Percentiles rank a stretch among this genome's conserved stretches.
These are phyloP conservation scores for Diaporthe vaccinii DNA, from an alignment of 2,329 filamentous ascomycete genomes.

Conservation along the genomic window DNA sequence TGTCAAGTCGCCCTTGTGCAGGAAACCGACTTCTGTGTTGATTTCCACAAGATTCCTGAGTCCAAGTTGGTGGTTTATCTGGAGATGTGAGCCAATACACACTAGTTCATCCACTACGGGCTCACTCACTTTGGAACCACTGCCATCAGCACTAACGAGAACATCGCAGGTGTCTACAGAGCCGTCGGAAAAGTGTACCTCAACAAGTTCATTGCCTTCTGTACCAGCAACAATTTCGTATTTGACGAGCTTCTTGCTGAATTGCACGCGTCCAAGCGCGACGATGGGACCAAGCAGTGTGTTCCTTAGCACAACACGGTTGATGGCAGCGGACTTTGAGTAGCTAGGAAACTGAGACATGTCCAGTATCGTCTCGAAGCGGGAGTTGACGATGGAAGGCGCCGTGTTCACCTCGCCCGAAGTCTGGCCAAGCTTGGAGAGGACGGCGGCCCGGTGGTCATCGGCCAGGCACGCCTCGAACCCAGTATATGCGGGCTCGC, in stretches of 20 bases:
- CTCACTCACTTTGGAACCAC: background rate
- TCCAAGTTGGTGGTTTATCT: background rate
- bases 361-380: background rate
- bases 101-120: background rate
- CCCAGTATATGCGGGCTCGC: background rate
- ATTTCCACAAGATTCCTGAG: background rate
- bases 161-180: conserved; percentile 1
- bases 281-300: background rate
- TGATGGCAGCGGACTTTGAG: background rate
- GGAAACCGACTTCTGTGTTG: background rate
- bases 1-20: background rate
- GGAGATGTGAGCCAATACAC: background rate
- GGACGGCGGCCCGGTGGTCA: background rate
- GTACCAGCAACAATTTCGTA: background rate
- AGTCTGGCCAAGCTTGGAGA: background rate
- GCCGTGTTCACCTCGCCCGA: background rate
- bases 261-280: background rate
- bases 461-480: background rate
- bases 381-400: background rate
- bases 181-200: background rate
- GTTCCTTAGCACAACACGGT: background rate
- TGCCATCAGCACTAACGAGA: background rate
- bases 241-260: background rate
- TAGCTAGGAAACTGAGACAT: background rate
- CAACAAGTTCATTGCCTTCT: background rate